Evolutionary conservation across 352 stramenopile genomes (phyloP), one percentile per base, ranked within the genome.

Genomic region (Pythium coloratum): DNA sequence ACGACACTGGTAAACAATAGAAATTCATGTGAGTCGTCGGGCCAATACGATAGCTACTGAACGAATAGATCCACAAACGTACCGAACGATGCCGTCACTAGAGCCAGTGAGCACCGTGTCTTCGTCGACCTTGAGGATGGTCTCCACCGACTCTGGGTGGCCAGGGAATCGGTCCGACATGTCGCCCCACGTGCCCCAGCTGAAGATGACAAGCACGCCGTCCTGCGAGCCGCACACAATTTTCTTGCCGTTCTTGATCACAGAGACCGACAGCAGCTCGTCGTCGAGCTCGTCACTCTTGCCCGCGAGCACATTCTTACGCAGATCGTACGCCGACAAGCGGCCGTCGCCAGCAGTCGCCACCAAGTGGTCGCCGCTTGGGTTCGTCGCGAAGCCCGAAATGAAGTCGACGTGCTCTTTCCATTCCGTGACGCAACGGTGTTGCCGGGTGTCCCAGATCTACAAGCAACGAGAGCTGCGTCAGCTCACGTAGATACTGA

Each of bases 351-450:
- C 95, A 58, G 84, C 88, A 51, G 86, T 94, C n/a, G 92, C 86
- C 18, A 98, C 73, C 14, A 98, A 70, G 56, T 90, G 93, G 55
- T 92, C 86, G 8, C 88, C 82, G 24, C 91, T 83, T 18, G 80
- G 73, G 72, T 95, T 92, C 13, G 80, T 87, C 55, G 92, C 80
- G 70, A 99, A 96, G 24, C 83, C 93, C 34, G 93, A 97, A 66
- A 98, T 98, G 69, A 96, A 98, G 73, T 99, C 95, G 49, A 89
- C 88, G 74, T 99, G 93, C 72, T 97, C 88, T 59, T 98, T 96
- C 82, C 92, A 98, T 63, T 92, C 82, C 13, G 86, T 76, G 28
- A 98, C 72, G 69, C 80, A 94, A n/a, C 80, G 77, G 67, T 94
- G 84, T 69, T 92, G 84, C 55, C 88, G 81, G 46, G 86, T 90